Conservation (phyloP, 2,329 filamentous ascomycete species). For the Clonostachys solani region DNA sequence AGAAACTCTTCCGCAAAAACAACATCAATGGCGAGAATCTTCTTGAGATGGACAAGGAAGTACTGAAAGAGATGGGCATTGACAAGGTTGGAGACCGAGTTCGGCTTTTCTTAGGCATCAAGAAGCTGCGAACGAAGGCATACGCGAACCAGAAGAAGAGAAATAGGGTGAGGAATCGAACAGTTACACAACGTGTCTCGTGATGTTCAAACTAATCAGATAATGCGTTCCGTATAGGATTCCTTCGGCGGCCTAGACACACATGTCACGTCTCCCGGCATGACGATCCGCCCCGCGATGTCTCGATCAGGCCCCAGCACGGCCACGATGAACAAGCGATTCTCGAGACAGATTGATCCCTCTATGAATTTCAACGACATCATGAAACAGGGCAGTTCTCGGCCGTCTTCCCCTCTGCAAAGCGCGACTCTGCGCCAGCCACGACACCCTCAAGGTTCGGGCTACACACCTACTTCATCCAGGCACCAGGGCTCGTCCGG, state of each 20-base stretch:
- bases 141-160: conserved; percentile 77
- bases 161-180: conserved; percentile 63
- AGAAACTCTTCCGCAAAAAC: conserved; percentile 82
- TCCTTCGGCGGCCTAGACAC: conserved; percentile 78
- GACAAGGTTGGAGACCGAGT: conserved; percentile 97
- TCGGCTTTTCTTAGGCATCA: conserved; percentile 80
- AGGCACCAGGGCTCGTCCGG: conserved; percentile 54
- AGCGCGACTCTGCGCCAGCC: conserved; percentile 48
- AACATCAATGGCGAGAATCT: conserved; percentile 98
- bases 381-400: conserved; percentile 36
- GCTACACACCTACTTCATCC: conserved; percentile 39
- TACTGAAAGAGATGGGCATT: conserved; percentile 96
- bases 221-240: conserved; percentile 48
- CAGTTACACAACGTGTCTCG: no score
- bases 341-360: conserved; percentile 57
- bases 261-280: conserved; percentile 37
- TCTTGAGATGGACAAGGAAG: conserved; percentile 93
- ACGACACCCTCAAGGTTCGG: conserved; percentile 53
- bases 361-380: conserved; percentile 32
- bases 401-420: conserved; percentile 21
- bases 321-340: conserved; percentile 54
- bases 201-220: no score
- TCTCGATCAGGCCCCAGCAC: conserved; percentile 43
- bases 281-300: conserved; percentile 52
- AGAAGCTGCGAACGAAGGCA: conserved; percentile 73